Evolutionary conservation across 208 protist genomes (phyloP).

Genomic region (Acanthamoeba royreba): DNA sequence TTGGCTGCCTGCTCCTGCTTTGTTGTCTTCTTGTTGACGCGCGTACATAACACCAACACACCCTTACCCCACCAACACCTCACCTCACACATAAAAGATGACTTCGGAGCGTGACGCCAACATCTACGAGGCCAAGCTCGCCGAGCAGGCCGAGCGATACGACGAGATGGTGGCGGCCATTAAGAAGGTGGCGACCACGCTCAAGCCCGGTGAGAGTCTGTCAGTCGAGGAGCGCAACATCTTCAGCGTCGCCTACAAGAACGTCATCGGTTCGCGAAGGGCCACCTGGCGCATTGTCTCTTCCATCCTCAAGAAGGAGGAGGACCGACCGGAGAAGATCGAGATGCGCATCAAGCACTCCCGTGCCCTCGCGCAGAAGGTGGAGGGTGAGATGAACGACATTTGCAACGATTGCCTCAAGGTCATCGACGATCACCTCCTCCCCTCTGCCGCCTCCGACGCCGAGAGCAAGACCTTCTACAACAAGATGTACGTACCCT

Average conservation of each 20-base stretch:
- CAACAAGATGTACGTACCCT: constrained; percentile 77
- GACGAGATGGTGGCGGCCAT: constrained; percentile 96
- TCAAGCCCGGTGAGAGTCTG: constrained; percentile 87
- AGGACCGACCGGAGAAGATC: constrained; percentile 51
- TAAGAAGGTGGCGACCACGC: constrained; percentile 83
- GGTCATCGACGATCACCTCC: constrained; percentile 94
- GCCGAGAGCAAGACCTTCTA: constrained; percentile 86
- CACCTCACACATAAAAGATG: background rate
- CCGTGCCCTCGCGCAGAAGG: constrained; percentile 84
- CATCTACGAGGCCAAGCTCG: constrained; percentile 77
- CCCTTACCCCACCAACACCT: background rate
- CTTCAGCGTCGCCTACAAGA: constrained; percentile 99
- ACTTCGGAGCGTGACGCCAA: background rate
- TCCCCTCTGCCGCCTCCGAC: constrained; percentile 82
- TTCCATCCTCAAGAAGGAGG: constrained; percentile 94
- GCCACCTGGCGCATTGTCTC: constrained; percentile 96
- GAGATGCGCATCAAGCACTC: background rate
- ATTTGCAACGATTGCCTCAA: constrained; percentile 95
- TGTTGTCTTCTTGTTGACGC: too few species aligned
- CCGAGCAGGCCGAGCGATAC: constrained; percentile 96
- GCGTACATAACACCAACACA: background rate
- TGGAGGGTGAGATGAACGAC: constrained; percentile 93
- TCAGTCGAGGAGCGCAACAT: constrained; percentile 97
- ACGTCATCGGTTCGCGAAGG: constrained; percentile 96
- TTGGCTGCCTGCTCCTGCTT: too few species aligned